Conservation (phyloP, 2,329 filamentous ascomycete species). For the Nannizzia gypsea region DNA sequence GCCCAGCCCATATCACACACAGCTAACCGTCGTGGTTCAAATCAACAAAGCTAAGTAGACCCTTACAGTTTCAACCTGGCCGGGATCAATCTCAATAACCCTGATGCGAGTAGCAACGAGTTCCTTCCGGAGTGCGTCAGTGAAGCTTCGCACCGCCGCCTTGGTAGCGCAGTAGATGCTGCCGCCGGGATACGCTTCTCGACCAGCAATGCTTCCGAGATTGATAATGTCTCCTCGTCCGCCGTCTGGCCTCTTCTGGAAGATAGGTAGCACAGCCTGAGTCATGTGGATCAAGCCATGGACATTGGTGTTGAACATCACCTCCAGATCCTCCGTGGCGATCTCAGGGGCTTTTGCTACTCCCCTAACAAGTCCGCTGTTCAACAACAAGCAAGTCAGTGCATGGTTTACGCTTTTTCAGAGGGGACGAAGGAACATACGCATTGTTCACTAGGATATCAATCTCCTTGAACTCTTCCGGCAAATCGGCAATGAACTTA, state of each 20-base stretch:
- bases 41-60: not conserved
- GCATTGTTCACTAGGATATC: constrained; percentile 94
- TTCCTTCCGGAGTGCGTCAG: constrained; percentile 70
- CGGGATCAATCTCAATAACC: constrained; percentile 80
- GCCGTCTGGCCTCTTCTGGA: constrained; percentile 56
- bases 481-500: constrained; percentile 59
- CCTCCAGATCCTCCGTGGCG: constrained; percentile 62
- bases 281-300: constrained; percentile 94
- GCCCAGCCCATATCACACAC: too few relatives aligned
- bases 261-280: constrained; percentile 74
- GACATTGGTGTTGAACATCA: constrained; percentile 90
- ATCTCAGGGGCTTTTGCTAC: constrained; percentile 79
- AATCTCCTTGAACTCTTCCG: constrained; percentile 71
- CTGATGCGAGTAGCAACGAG: constrained; percentile 68
- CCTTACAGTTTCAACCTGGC: constrained; percentile 74
- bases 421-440: constrained; percentile 39
- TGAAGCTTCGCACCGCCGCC: constrained; percentile 75
- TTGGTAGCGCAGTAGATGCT: constrained; percentile 91
- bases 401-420: not conserved
- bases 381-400: not conserved
- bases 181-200: constrained; percentile 73
- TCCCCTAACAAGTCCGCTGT: constrained; percentile 75
- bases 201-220: constrained; percentile 80
- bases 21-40: not conserved
- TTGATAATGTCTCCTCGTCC: constrained; percentile 92